Percentiles rank a stretch among this genome's conserved stretches.
phyloP scores from a whole-genome alignment of 73 alveolate genomes.

The Breviolum minutum region DNA sequence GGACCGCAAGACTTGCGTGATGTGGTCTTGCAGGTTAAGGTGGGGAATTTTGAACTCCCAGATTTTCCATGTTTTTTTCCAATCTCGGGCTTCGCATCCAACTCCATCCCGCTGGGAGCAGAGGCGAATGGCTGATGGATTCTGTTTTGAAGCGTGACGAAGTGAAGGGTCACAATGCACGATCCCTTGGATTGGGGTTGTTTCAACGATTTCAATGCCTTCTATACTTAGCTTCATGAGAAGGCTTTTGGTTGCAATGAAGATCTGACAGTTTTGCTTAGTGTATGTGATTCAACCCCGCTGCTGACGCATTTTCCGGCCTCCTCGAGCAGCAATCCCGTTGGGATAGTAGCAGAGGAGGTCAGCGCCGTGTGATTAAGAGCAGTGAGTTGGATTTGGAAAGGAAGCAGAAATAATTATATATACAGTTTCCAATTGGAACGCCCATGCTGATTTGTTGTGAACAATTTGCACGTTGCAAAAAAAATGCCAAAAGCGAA shows the following conservation, averaged over 20 bases:
- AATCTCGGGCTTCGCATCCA: no score
- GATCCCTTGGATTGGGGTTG: constrained; percentile 39
- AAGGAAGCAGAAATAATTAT: no score
- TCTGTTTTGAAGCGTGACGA: not conserved
- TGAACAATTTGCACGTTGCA: no score
- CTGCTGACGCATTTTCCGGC: constrained; percentile 46
- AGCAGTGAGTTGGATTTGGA: no score
- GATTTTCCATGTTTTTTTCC: not conserved
- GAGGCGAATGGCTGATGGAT: not conserved
- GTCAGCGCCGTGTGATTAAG: constrained; percentile 1
- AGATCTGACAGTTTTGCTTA: no score
- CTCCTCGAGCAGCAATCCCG: constrained; percentile 10
- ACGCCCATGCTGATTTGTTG: no score
- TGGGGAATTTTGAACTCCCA: not conserved
- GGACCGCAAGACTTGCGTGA: not conserved
- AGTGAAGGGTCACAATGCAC: not conserved
- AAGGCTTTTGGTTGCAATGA: no score
- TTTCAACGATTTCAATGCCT: not conserved
- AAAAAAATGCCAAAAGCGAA: no score
- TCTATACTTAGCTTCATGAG: no score
- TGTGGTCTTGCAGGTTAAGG: not conserved
- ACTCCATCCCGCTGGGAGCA: no score
- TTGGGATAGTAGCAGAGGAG: constrained; percentile 6
- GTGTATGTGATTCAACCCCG: not conserved
- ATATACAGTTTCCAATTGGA: no score